Percentiles rank a stretch among this genome's conserved stretches.
phyloP scores from a whole-genome alignment of 257 asterid species.

The Lycium barbarum region DNA sequence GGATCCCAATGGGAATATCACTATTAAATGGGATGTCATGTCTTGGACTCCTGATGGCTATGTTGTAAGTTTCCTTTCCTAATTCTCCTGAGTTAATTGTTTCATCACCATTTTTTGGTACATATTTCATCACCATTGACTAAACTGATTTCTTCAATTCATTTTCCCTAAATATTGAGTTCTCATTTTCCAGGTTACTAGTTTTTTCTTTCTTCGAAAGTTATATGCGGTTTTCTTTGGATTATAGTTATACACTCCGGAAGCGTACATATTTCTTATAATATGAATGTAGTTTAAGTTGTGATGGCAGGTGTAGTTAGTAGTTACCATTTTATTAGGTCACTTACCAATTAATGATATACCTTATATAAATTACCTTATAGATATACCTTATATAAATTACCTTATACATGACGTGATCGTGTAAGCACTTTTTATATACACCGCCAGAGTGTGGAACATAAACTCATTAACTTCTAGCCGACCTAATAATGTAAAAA shows the following conservation, averaged over 20 bases:
- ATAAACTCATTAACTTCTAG: neutral
- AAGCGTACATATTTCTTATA: too few species aligned
- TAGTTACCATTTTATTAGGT: neutral
- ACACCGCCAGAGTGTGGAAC: neutral
- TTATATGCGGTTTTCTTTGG: neutral
- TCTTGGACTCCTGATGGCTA: conserved; percentile 94
- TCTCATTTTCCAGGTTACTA: neutral
- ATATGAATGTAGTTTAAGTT: neutral
- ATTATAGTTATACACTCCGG: too few species aligned
- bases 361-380: neutral
- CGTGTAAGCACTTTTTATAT: neutral
- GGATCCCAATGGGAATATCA: conserved; percentile 90
- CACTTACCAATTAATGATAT: neutral
- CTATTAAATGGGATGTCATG: conserved; percentile 92
- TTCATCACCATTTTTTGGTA: neutral
- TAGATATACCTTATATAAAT: neutral
- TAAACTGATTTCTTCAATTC: neutral
- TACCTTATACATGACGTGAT: neutral
- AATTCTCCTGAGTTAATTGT: neutral
- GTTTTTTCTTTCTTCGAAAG: neutral
- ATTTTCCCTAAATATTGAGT: neutral
- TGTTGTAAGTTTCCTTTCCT: conserved; percentile 52
- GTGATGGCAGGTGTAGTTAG: too few species aligned
- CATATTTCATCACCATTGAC: too few species aligned
- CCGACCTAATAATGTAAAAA: neutral